phyloP scores from a whole-genome alignment of 176 grass and related monocot genomes.

The Themeda triandra region DNA sequence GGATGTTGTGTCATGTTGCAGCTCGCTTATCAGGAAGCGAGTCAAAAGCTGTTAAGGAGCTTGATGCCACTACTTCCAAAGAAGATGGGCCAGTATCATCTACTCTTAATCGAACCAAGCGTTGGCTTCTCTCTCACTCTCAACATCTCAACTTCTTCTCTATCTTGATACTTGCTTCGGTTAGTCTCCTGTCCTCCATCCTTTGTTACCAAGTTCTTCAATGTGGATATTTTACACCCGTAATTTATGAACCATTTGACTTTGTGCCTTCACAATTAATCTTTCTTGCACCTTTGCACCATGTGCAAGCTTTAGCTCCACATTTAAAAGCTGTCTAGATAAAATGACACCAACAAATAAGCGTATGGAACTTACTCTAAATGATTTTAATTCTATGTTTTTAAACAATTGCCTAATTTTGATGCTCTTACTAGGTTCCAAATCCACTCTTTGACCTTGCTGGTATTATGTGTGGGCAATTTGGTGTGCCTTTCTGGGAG shows the following conservation, averaged over 20 bases:
- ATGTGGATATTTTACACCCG: neutral
- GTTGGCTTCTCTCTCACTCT: slow-evolving; percentile 80
- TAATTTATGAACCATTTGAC: neutral
- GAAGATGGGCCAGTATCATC: slow-evolving; percentile 73
- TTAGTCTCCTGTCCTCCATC: slow-evolving; percentile 31
- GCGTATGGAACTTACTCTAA: neutral
- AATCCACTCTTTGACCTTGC: slow-evolving; percentile 97
- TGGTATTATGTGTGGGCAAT: slow-evolving; percentile 99
- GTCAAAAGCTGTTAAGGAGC: slow-evolving; percentile 67
- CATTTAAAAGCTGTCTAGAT: neutral
- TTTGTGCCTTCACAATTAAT: slow-evolving; percentile 5
- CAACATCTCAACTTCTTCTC: slow-evolving; percentile 94
- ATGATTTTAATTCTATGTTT: neutral
- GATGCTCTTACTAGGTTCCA: slow-evolving; percentile 54
- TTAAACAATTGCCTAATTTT: slow-evolving; percentile 4
- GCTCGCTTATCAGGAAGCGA: slow-evolving; percentile 76
- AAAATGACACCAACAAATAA: too few species aligned
- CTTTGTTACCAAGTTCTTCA: neutral
- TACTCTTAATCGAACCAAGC: slow-evolving; percentile 58
- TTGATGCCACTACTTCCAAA: slow-evolving; percentile 47
- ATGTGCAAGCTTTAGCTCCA: neutral
- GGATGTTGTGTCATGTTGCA: slow-evolving; percentile 33
- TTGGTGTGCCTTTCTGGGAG: slow-evolving; percentile 92
- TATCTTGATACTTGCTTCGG: slow-evolving; percentile 92
- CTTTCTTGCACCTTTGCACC: neutral